Conservation (phyloP, 1,284 basidiomycete species). For the Uromyces viciae-fabae region DNA sequence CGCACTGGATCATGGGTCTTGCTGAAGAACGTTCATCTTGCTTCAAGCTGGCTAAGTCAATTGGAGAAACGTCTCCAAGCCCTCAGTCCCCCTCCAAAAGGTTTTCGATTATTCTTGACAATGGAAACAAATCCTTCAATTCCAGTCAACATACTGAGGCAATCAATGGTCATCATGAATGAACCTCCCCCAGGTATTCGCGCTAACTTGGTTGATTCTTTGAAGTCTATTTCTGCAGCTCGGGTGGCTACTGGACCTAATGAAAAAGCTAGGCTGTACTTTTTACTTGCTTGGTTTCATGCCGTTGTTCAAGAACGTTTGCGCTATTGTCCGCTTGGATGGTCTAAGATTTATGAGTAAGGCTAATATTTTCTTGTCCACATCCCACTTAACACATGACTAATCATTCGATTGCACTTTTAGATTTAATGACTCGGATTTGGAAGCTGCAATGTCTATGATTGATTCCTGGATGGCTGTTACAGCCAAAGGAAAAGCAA, state of each 20-base stretch:
- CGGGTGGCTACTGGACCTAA: constrained; percentile 72
- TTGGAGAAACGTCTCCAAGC: constrained; percentile 94
- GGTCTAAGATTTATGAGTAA: constrained; percentile 84
- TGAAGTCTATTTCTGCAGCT: constrained; percentile 70
- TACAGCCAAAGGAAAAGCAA: constrained; percentile 77
- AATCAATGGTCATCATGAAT: constrained; percentile 93
- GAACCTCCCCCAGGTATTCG: constrained; percentile 93
- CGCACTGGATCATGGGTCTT: constrained; percentile 89
- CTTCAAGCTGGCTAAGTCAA: constrained; percentile 87
- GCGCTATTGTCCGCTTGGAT: constrained; percentile 87
- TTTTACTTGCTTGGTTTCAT: constrained; percentile 95
- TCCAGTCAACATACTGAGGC: constrained; percentile 89
- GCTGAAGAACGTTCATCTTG: constrained; percentile 82
- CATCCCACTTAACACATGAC: not conserved
- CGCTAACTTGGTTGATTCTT: constrained; percentile 84
- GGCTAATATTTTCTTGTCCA: not conserved
- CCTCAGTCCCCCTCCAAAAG: constrained; percentile 70
- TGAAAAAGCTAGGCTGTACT: constrained; percentile 80
- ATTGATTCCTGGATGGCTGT: constrained; percentile 82
- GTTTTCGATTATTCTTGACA: constrained; percentile 91
- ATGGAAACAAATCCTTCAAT: constrained; percentile 92
- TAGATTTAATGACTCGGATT: constrained; percentile 88
- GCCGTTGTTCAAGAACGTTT: constrained; percentile 91
- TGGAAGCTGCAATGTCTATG: constrained; percentile 82
- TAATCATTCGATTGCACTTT: not conserved